Base-by-base conservation (phyloP, 176 grass and related monocot species). In the Chrysopogon serrulatus region DNA sequence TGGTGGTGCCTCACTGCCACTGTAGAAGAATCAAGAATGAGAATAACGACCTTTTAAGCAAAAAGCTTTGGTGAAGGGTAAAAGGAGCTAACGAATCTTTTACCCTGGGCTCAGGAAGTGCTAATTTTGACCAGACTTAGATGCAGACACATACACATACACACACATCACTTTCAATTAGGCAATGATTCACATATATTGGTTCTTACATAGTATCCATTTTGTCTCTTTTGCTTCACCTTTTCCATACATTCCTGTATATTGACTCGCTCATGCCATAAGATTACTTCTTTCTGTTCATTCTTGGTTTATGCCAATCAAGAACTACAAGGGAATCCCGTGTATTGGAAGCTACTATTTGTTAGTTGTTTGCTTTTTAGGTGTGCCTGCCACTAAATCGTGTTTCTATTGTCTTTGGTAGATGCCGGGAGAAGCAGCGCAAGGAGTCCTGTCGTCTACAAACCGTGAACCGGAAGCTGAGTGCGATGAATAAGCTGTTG, bases 391-490 rank as follows among this genome's bases (percentile, higher is more conserved):
- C 73, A 79, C 56, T 83, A 34, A 84, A 71, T 65, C 19, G 1
- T 57, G 30, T n/a, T 62, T 79, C 27, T 79, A n/a, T 85, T 73
- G 61, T 73, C 14, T 43, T 71, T 74, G 56, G 19, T 19, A 99
- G 97, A 77, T 99, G 97, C 78, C 93, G 97, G 24, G 97, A 99
- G 86, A 99, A 99, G 79, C 97, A 99, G 84, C 90, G 97, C 83
- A 99, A 99, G 86, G 97, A 99, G 82, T 84, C 97, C 13, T 99
- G 91, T 53, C 93, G 97, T 61, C 88, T 99, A 36, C 97, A 99
- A 44, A 96, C 97, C 0, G 97, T 99, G 73, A 99, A 99, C 68
- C 83, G 97, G 51, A 99, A 99, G 79, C 84, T 99, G 19, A 87
- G 87, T 6, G 97, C 97, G 0, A 96, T 96, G 97, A 99, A 99